phyloP scores from a whole-genome alignment of 345 rosid species.

The Aurinia saxatilis region DNA sequence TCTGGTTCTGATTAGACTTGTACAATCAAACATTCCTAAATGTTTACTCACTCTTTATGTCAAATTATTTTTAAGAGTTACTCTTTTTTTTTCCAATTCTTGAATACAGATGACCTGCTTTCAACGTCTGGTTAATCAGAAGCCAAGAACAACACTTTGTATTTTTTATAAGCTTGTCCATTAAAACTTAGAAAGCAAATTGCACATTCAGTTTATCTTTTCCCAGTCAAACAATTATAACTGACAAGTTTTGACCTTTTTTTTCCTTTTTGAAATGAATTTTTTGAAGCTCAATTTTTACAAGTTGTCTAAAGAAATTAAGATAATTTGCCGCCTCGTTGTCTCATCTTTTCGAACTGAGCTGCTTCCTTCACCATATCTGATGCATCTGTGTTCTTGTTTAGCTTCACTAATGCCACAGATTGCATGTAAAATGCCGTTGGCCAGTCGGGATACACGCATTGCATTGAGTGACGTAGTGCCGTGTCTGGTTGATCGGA shows the following conservation, averaged over 20 bases:
- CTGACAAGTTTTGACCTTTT: constrained; percentile 4
- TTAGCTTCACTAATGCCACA: constrained; percentile 85
- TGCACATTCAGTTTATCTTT: constrained; percentile 3
- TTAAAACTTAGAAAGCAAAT: constrained; percentile 24
- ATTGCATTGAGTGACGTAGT: constrained; percentile 91
- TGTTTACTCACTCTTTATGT: no score
- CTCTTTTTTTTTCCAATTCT: background rate
- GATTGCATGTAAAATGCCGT: constrained; percentile 97
- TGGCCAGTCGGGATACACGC: constrained; percentile 83
- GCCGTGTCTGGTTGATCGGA: constrained; percentile 88
- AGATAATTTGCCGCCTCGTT: constrained; percentile 51
- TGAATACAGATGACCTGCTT: background rate
- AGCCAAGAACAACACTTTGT: background rate
- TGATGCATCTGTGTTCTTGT: constrained; percentile 86
- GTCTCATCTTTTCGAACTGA: constrained; percentile 80
- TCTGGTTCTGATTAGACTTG: background rate
- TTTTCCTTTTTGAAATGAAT: background rate
- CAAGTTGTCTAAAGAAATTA: constrained; percentile 23
- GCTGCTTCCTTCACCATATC: constrained; percentile 97
- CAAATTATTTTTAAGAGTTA: background rate
- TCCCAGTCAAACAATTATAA: constrained; percentile 28
- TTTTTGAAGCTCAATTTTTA: constrained; percentile 17
- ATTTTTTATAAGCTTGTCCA: background rate
- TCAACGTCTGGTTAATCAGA: background rate
- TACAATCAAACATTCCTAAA: background rate